These are phyloP conservation scores for Cercospora sesami DNA, from an alignment of 2,329 filamentous ascomycete genomes.

Conservation along the genomic window DNA sequence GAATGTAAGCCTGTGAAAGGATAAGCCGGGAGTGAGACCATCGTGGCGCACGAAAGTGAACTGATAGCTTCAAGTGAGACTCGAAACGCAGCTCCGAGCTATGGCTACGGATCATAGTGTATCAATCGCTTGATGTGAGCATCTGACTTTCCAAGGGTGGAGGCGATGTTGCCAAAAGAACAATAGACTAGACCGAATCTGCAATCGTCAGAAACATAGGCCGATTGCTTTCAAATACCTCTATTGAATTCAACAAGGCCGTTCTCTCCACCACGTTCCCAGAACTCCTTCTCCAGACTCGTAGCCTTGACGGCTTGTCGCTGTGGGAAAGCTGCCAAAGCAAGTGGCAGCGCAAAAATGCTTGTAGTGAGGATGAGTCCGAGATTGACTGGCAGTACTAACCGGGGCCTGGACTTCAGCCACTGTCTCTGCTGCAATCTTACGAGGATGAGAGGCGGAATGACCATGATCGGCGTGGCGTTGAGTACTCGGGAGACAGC, in stretches of 20 bases:
- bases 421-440: slow-evolving; percentile 79
- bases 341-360: slow-evolving; percentile 83
- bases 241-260: slow-evolving; percentile 95
- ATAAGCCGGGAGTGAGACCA: neutral
- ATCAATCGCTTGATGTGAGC: neutral
- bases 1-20: too few species aligned
- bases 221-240: slow-evolving; percentile 64
- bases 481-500: slow-evolving; percentile 89
- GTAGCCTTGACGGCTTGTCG: slow-evolving; percentile 76
- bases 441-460: slow-evolving; percentile 84
- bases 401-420: slow-evolving; percentile 72
- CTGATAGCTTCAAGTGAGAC: neutral
- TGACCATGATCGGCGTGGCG: slow-evolving; percentile 93
- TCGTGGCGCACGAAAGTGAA: neutral
- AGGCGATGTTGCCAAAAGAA: too few species aligned
- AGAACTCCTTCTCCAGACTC: slow-evolving; percentile 82
- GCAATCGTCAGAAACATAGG: neutral
- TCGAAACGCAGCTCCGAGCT: neutral
- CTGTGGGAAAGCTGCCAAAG: slow-evolving; percentile 89
- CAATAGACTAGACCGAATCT: neutral
- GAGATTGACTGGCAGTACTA: slow-evolving; percentile 81
- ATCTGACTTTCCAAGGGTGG: neutral
- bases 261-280: slow-evolving; percentile 71
- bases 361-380: slow-evolving; percentile 83
- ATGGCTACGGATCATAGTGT: neutral